phyloP scores from a whole-genome alignment of 2,329 filamentous ascomycete species.

The Cordyceps militaris region DNA sequence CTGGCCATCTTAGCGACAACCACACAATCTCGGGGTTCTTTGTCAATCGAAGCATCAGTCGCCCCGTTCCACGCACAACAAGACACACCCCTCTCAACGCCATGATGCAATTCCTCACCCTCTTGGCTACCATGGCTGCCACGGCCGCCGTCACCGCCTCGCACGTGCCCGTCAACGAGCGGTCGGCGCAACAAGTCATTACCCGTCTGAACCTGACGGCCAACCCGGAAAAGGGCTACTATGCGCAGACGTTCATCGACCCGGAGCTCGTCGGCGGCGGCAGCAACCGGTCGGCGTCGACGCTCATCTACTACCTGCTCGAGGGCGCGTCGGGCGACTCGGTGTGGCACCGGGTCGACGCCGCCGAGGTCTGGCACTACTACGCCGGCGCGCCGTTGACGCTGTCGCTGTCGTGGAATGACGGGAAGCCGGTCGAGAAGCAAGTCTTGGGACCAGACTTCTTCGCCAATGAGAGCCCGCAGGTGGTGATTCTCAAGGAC shows the following conservation, averaged over 20 bases:
- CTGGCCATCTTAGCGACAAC: too few species aligned
- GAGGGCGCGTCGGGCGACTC: slow-evolving; percentile 36
- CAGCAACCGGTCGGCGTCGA: slow-evolving; percentile 33
- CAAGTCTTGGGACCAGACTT: slow-evolving; percentile 34
- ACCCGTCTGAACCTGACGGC: slow-evolving; percentile 33
- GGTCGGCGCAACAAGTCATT: slow-evolving; percentile 36
- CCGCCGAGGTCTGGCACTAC: slow-evolving; percentile 45
- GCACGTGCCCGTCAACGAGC: neutral
- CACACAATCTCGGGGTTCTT: too few species aligned
- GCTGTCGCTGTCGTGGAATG: slow-evolving; percentile 36
- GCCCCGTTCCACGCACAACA: neutral
- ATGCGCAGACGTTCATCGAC: slow-evolving; percentile 30
- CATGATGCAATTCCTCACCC: neutral
- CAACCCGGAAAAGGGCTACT: slow-evolving; percentile 44
- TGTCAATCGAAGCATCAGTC: neutral
- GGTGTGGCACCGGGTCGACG: slow-evolving; percentile 44
- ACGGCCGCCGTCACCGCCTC: neutral
- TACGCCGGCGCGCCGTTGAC: slow-evolving; percentile 45
- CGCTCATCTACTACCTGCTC: slow-evolving; percentile 47
- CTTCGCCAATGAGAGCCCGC: slow-evolving; percentile 33
- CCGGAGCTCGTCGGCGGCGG: slow-evolving; percentile 15
- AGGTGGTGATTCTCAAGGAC: slow-evolving; percentile 32
- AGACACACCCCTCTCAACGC: neutral
- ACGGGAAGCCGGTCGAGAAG: slow-evolving; percentile 25
- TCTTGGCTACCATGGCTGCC: neutral